phyloP scores from a whole-genome alignment of 495 filamentous ascomycete species.

The Xeromyces bisporus region DNA sequence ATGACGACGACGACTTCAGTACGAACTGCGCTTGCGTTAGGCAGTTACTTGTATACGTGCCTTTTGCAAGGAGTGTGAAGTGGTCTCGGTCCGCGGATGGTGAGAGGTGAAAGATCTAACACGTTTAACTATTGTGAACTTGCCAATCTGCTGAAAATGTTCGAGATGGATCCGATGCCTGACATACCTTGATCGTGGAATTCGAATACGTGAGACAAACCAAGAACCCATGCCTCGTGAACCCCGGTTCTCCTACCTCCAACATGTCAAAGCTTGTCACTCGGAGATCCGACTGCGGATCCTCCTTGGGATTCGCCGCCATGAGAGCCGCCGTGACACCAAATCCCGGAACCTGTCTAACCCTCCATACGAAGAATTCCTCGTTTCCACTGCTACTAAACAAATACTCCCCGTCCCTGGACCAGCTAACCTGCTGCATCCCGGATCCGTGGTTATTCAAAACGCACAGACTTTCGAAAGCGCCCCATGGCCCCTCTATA shows the following conservation, averaged over 20 bases:
- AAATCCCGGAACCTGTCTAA: constrained; percentile 35
- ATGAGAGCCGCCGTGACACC: constrained; percentile 46
- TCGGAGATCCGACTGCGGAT: constrained; percentile 51
- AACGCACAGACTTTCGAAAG: constrained; percentile 40
- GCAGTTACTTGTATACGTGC: constrained; percentile 62
- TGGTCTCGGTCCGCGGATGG: constrained; percentile 7
- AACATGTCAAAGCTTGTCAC: constrained; percentile 55
- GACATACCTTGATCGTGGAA: constrained; percentile 47
- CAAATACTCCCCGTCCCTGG: constrained; percentile 42
- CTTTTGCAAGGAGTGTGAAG: constrained; percentile 40
- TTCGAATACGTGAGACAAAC: constrained; percentile 62
- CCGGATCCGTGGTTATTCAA: constrained; percentile 64
- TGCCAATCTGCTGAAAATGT: no score
- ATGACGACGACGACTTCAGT: constrained; percentile 10
- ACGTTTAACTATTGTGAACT: no score
- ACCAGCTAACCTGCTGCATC: constrained; percentile 69
- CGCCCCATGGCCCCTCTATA: constrained; percentile 10
- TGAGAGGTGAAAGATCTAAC: constrained; percentile 47
- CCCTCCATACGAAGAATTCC: constrained; percentile 74
- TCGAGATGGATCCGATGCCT: no score
- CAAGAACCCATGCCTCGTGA: constrained; percentile 18
- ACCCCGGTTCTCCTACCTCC: constrained; percentile 16
- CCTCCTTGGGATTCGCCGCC: constrained; percentile 39
- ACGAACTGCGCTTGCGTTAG: constrained; percentile 51
- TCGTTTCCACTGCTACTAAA: constrained; percentile 76